Base-by-base conservation (phyloP, 1,284 basidiomycete species). In the Tetrapyrgos nigripes region DNA sequence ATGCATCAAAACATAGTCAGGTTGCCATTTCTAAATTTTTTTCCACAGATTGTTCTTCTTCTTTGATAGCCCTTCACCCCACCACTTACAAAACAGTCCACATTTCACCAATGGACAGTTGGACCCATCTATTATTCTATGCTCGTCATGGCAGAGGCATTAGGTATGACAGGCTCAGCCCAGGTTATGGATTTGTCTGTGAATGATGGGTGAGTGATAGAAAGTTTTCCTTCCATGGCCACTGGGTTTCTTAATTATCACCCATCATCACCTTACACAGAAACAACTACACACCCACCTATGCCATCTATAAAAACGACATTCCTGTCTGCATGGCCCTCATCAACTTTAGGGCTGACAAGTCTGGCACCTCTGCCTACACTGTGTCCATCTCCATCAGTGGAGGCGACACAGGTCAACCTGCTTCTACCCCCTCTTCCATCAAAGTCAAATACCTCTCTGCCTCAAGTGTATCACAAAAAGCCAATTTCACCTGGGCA, bases 401-500 rank as follows among this genome's bases (percentile, higher is more conserved):
- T n/a, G n/a, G n/a, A 4, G 80, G 79, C 2, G 67, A 72, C 55
- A 71, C 64, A 43, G 76, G 69, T 40, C 73, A 73, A 67, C 55
- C 69, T 23, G 70, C 65, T 37, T 70, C 67, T 21, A 75, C 73
- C 2, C 82, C 83, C 10, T 61, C 74, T 43, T 59, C 76, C 60
- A 76, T 88, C 37, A 76, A 75, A 14, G 55, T 56, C 2, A 56
- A 56, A 65, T 84, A 85, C 66, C 77, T 89, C 31, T 63, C 71
- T 4, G 83, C 87, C 13, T 66, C 72, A 0, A 82, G 78, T 1
- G 85, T 91, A 3, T 75, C 82, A 3, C 82, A 86, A 62, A 90
- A 89, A 67, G 80, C 78, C 61, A 87, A 90, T 70, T 86, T 91
- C 65, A 89, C 86, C 0, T 93, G 91, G 90, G 85, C 83, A 21